Evolutionary conservation across 2,329 filamentous ascomycete genomes (phyloP), one percentile per base, ranked within the genome.

Genomic region (Cladophialophora yegresii): DNA sequence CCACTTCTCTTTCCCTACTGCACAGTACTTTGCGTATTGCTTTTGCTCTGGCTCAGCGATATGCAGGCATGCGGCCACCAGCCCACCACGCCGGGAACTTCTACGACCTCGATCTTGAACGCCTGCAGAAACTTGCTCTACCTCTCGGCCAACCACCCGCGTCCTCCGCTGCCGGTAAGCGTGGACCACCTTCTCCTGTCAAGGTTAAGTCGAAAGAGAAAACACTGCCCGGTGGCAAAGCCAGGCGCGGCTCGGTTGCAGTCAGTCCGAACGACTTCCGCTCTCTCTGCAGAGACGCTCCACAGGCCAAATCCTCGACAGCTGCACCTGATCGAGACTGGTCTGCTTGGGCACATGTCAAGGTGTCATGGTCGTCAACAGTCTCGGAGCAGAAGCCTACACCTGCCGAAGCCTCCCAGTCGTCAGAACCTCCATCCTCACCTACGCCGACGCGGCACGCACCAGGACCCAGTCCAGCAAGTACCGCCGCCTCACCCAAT

Each of bases 21-120:
- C 87, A 90, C 73, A 85, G 85, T 32, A 89, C 92, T 8, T 84
- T 99, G 49, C 87, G 90, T 68, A 86, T 99, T 65, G 88, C 89
- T 32, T 87, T 93, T 47, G 90, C 93, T 75, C 83, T 99, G 66
- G 93, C 95, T 12, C 91, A 97, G 78, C 87, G 95, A 71, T 99
- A 97, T 71, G 64, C 66, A 36, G 67, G 70, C 36, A 90, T 96
- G 76, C 92, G 92, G 20, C 88, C 62, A 70, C 83, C 93, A 51
- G 90, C 90, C 73, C 85, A 86, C 47, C 87, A 87, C 32, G 82
- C 97, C 57, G 85, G 88, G 26, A 93, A 92, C 67, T 95, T 99
- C 77, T 99, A 87, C 78, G 85, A 85, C 71, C 84, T 88, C 73
- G 85, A 85, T 69, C 75, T 87, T 54, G 92, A 97, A 67, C 89